Percentiles rank a stretch among this genome's conserved stretches.
These are phyloP conservation scores for Ceratobasidium sp. DNA, from an alignment of 1,284 basidiomycete species.

Conservation along the genomic window DNA sequence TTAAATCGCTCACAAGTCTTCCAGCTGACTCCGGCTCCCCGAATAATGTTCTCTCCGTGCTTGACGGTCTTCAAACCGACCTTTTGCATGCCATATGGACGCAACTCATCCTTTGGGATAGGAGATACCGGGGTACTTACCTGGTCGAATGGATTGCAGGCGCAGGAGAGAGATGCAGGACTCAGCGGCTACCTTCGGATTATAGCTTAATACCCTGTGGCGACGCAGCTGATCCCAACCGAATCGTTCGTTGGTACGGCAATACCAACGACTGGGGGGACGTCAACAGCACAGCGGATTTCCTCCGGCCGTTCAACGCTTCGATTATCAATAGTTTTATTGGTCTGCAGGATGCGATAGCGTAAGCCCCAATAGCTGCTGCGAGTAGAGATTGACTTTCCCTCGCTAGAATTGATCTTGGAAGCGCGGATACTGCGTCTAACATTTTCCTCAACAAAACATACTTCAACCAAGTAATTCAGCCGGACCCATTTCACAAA, in stretches of 20 bases:
- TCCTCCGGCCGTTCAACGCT: background rate
- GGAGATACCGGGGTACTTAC: too few species aligned
- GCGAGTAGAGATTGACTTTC: background rate
- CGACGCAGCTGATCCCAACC: background rate
- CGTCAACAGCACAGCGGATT: background rate
- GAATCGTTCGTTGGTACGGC: background rate
- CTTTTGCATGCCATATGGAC: too few species aligned
- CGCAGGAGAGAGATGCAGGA: background rate
- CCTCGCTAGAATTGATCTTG: constrained; percentile 7
- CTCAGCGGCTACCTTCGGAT: background rate
- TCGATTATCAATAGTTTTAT: constrained; percentile 11
- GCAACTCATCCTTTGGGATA: too few species aligned
- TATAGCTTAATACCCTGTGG: background rate
- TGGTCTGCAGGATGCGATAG: background rate
- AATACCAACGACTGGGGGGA: background rate
- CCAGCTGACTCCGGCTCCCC: too few species aligned
- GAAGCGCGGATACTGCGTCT: background rate
- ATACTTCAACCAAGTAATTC: constrained; percentile 4
- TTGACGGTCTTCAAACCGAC: too few species aligned
- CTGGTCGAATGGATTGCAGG: constrained; percentile 11
- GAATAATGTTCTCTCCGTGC: too few species aligned
- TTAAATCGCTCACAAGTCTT: background rate
- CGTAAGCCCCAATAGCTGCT: too few species aligned
- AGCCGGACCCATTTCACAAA: background rate
- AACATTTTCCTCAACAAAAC: constrained; percentile 24